Conservation (phyloP, 495 filamentous ascomycete genomes). For the Tuber melanosporum region DNA sequence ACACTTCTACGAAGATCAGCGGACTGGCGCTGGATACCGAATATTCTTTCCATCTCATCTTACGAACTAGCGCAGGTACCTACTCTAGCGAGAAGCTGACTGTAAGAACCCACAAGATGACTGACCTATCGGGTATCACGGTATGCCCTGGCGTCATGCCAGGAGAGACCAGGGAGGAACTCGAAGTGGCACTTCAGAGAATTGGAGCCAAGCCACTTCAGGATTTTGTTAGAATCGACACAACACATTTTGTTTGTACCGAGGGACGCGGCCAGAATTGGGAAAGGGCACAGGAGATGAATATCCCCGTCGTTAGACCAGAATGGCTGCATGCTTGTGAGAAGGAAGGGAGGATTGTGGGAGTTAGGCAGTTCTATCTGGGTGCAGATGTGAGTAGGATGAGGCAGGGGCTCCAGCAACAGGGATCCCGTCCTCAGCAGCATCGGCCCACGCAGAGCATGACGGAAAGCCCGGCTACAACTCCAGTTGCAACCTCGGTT, state of each 20-base stretch:
- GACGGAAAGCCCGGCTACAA: constrained; percentile 35
- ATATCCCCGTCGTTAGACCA: constrained; percentile 94
- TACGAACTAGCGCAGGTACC: constrained; percentile 86
- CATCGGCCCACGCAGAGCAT: constrained; percentile 37
- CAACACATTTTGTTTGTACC: constrained; percentile 97
- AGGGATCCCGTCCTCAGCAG: constrained; percentile 24
- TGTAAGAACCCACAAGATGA: constrained; percentile 97
- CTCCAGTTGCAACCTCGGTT: constrained; percentile 34
- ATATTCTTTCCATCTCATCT: constrained; percentile 87
- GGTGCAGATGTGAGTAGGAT: constrained; percentile 58
- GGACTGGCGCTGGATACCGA: constrained; percentile 93
- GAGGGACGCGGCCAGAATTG: constrained; percentile 82
- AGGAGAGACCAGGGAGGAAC: constrained; percentile 62
- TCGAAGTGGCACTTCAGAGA: constrained; percentile 67
- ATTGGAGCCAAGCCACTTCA: constrained; percentile 82
- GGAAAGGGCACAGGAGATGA: constrained; percentile 96
- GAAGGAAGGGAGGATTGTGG: constrained; percentile 82
- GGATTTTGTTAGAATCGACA: constrained; percentile 89
- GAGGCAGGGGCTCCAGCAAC: constrained; percentile 34
- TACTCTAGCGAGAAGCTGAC: constrained; percentile 73
- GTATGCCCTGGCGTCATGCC: constrained; percentile 86
- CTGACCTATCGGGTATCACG: constrained; percentile 90
- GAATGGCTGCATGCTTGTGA: constrained; percentile 97
- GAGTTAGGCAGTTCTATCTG: constrained; percentile 91
- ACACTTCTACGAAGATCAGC: constrained; percentile 90